phyloP scores from a whole-genome alignment of 2,329 filamentous ascomycete genomes.

The Fusarium hainanense region DNA sequence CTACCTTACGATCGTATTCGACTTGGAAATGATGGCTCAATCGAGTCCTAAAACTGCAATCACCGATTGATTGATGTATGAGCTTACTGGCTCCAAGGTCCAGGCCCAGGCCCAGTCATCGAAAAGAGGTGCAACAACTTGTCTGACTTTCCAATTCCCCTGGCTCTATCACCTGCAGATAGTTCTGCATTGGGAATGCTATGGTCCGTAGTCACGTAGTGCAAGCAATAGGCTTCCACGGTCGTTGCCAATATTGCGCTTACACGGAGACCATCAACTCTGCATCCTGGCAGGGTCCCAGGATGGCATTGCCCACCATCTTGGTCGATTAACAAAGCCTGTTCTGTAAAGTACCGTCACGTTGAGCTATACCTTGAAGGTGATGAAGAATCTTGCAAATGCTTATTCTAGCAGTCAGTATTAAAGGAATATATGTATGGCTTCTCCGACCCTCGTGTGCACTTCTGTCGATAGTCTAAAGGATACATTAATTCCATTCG shows the following conservation, averaged over 20 bases:
- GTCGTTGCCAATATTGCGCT: conserved; percentile 4
- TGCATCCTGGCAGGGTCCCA: conserved; percentile 27
- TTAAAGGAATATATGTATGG: not conserved
- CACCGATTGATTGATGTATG: conserved; percentile 23
- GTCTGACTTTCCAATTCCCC: conserved; percentile 21
- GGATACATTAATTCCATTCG: not conserved
- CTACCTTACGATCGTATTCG: conserved; percentile 9
- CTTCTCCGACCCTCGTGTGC: not conserved
- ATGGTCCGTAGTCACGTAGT: conserved; percentile 34
- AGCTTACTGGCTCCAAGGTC: conserved; percentile 21
- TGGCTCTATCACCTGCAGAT: conserved; percentile 37
- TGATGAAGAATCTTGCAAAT: not conserved
- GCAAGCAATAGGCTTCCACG: conserved; percentile 16
- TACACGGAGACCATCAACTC: conserved; percentile 19
- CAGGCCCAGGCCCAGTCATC: conserved; percentile 11
- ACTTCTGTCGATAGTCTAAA: not conserved
- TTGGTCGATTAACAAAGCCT: conserved; percentile 7
- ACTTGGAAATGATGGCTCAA: conserved; percentile 10
- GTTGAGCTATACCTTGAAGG: not conserved
- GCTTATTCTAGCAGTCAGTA: conserved; percentile 56
- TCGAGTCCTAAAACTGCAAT: conserved; percentile 31
- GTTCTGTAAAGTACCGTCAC: not conserved
- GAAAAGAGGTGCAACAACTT: conserved; percentile 14
- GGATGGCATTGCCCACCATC: conserved; percentile 41
- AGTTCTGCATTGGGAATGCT: conserved; percentile 44